A percentile compares a stretch with the other conserved stretches of the same genome.
Evolutionary conservation across 2,329 filamentous ascomycete genomes (phyloP).

Genomic region (Dendrostoma leiphaemia): DNA sequence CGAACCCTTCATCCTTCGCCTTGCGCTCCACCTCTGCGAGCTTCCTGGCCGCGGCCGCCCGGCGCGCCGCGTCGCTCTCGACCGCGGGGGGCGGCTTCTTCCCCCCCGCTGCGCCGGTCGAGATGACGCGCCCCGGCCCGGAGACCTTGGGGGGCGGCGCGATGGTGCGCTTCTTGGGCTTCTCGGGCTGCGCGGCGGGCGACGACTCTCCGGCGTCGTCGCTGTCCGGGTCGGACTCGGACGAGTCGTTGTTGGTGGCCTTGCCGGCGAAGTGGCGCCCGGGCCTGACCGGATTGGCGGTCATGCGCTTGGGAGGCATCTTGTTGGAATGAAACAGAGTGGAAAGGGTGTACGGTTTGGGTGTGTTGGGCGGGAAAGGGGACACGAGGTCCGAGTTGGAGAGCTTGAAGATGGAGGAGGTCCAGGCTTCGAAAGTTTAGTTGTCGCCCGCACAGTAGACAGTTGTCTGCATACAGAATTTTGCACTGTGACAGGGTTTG

Average conservation of each 20-base stretch:
- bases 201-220: slow-evolving; percentile 27
- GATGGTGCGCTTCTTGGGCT: slow-evolving; percentile 33
- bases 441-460: too few species aligned
- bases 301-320: slow-evolving; percentile 83
- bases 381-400: too few species aligned
- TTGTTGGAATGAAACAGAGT: too few species aligned
- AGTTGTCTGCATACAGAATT: too few species aligned
- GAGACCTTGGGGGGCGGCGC: slow-evolving; percentile 56
- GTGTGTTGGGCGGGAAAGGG: neutral
- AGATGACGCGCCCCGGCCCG: slow-evolving; percentile 56
- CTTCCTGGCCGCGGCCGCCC: slow-evolving; percentile 43
- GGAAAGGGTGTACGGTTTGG: neutral
- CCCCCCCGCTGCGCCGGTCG: slow-evolving; percentile 42
- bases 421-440: too few species aligned
- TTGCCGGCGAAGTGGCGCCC: slow-evolving; percentile 87
- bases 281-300: slow-evolving; percentile 80
- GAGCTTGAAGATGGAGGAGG: too few species aligned
- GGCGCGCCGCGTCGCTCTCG: slow-evolving; percentile 44
- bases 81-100: too few species aligned
- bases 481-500: too few species aligned
- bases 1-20: slow-evolving; percentile 61
- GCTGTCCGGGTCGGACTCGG: slow-evolving; percentile 48
- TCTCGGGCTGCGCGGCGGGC: slow-evolving; percentile 28
- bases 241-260: slow-evolving; percentile 53
- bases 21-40: slow-evolving; percentile 43